phyloP scores from a whole-genome alignment of 148 eudicot species.

The Fallopia convolvulus region DNA sequence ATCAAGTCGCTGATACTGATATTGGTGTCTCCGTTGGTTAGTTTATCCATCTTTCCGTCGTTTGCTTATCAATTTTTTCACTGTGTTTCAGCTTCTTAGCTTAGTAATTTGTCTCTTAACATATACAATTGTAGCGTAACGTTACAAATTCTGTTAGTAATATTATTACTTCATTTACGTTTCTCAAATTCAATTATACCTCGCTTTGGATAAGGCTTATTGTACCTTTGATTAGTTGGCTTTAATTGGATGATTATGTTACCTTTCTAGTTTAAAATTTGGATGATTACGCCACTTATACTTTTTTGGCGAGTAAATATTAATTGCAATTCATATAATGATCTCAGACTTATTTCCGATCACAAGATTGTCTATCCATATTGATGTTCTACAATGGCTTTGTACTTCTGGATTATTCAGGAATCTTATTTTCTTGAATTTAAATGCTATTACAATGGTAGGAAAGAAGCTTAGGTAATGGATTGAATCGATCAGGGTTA shows the following conservation, averaged over 20 bases:
- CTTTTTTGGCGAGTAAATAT: not conserved
- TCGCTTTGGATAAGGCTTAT: not conserved
- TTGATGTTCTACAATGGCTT: not conserved
- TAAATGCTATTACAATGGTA: not conserved
- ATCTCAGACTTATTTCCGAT: not conserved
- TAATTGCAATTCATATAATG: not conserved
- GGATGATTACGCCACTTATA: not conserved
- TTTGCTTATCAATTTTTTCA: not conserved
- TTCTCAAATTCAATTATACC: not conserved
- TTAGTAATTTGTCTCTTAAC: not conserved
- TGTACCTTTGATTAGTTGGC: not conserved
- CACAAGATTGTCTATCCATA: not conserved
- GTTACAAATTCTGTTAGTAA: not conserved
- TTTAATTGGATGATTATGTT: not conserved
- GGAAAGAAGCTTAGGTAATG: not conserved
- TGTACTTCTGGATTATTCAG: not conserved
- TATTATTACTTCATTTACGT: not conserved
- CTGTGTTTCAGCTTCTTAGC: not conserved
- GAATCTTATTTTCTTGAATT: not conserved
- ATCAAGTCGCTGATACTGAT: constrained; percentile 97
- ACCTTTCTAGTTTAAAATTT: not conserved
- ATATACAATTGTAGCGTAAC: not conserved
- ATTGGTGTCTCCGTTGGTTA: constrained; percentile 91
- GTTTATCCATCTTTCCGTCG: constrained; percentile 10
- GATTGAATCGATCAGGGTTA: not conserved